A percentile compares a stretch with the other conserved stretches of the same genome.
These are phyloP conservation scores for Candida caryicola DNA, from an alignment of 805 yeast species.

Conservation along the genomic window DNA sequence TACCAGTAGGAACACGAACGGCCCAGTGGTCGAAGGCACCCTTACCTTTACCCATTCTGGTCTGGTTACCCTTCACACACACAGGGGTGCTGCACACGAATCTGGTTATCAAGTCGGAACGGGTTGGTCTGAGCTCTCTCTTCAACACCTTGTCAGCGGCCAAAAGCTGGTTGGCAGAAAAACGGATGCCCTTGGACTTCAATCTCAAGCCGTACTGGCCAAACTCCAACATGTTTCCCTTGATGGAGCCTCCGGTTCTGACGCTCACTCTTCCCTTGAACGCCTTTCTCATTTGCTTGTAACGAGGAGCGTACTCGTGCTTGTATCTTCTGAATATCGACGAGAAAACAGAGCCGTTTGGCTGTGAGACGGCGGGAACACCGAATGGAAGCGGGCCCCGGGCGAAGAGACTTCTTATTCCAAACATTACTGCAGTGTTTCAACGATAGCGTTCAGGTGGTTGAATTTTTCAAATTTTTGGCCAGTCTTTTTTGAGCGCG, in stretches of 20 bases:
- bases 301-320: slow-evolving; percentile 79
- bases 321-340: slow-evolving; percentile 41
- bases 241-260: slow-evolving; percentile 89
- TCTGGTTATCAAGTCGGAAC: slow-evolving; percentile 76
- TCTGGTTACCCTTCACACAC: slow-evolving; percentile 94
- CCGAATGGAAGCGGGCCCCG: not conserved
- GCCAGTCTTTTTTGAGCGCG: too few relatives aligned
- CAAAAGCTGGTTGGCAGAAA: slow-evolving; percentile 82
- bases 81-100: slow-evolving; percentile 84
- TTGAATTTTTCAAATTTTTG: not conserved
- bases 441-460: slow-evolving; percentile 9
- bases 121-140: slow-evolving; percentile 78
- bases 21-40: slow-evolving; percentile 98
- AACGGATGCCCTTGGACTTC: slow-evolving; percentile 80
- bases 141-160: slow-evolving; percentile 87
- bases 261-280: slow-evolving; percentile 94
- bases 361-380: not conserved
- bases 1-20: slow-evolving; percentile 92
- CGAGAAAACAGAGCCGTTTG: not conserved
- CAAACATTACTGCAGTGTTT: slow-evolving; percentile 9
- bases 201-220: slow-evolving; percentile 87
- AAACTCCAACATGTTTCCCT: slow-evolving; percentile 77
- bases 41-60: slow-evolving; percentile 99
- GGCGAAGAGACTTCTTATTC: not conserved
- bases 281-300: slow-evolving; percentile 64